phyloP scores from a whole-genome alignment of 2,329 filamentous ascomycete species.

The Lasiodiplodia hormozganensis region DNA sequence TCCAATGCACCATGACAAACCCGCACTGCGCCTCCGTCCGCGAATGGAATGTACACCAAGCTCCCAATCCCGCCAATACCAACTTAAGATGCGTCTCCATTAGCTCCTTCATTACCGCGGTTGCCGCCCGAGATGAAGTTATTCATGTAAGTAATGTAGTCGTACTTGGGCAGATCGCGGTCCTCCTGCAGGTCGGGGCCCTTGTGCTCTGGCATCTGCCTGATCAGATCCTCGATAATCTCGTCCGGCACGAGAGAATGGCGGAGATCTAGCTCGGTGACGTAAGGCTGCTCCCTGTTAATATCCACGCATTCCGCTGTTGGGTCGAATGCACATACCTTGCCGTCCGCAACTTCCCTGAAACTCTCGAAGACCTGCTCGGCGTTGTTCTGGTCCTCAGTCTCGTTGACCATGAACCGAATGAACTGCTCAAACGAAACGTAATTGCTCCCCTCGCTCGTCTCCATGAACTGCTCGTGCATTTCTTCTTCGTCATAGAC shows the following conservation, averaged over 20 bases:
- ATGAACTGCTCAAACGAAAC: slow-evolving; percentile 99
- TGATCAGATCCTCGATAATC: slow-evolving; percentile 89
- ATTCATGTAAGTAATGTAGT: slow-evolving; percentile 98
- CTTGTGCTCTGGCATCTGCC: slow-evolving; percentile 82
- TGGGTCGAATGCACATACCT: slow-evolving; percentile 56
- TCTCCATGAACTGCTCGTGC: slow-evolving; percentile 91
- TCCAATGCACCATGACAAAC: slow-evolving; percentile 27
- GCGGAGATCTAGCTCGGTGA: slow-evolving; percentile 94
- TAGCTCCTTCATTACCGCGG: slow-evolving; percentile 34
- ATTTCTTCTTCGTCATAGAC: slow-evolving; percentile 98
- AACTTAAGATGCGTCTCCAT: slow-evolving; percentile 23
- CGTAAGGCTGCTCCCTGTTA: slow-evolving; percentile 70
- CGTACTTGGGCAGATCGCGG: slow-evolving; percentile 83
- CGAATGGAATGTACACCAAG: slow-evolving; percentile 22
- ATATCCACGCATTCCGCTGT: not conserved
- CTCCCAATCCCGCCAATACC: slow-evolving; percentile 17
- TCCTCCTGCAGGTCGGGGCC: slow-evolving; percentile 89
- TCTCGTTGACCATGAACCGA: slow-evolving; percentile 98
- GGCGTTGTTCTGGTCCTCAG: slow-evolving; percentile 97
- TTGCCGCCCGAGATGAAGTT: slow-evolving; percentile 55
- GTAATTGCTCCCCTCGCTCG: slow-evolving; percentile 77
- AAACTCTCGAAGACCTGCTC: slow-evolving; percentile 99
- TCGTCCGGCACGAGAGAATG: slow-evolving; percentile 96
- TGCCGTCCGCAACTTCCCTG: slow-evolving; percentile 95
- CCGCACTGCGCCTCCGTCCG: slow-evolving; percentile 19